A percentile compares a stretch with the other conserved stretches of the same genome.
These are phyloP conservation scores for Cytospora chrysosperma DNA, from an alignment of 2,329 filamentous ascomycete genomes.

Conservation along the genomic window DNA sequence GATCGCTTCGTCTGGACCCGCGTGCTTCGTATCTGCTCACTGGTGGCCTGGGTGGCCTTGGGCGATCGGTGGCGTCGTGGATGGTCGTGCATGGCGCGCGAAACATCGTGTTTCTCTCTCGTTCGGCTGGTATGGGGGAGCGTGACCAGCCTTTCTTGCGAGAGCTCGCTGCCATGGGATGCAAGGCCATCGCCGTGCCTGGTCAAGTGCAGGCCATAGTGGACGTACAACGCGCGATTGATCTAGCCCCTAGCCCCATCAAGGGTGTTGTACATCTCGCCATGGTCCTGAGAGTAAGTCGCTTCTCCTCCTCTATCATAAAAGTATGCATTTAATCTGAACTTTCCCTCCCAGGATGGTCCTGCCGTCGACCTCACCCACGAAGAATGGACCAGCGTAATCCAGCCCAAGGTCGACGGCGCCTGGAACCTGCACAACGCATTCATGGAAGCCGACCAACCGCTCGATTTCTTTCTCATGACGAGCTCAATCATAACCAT, in stretches of 20 bases:
- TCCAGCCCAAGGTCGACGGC: constrained; percentile 22
- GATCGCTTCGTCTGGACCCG: background rate
- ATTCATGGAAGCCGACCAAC: constrained; percentile 29
- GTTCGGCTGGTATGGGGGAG: background rate
- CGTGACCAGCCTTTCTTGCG: background rate
- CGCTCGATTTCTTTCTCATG: constrained; percentile 6
- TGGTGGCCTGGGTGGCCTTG: constrained; percentile 5
- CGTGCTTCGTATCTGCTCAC: background rate
- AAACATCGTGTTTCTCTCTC: background rate
- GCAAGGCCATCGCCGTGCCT: background rate
- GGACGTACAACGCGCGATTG: background rate
- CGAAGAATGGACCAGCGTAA: constrained; percentile 32
- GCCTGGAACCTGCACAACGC: constrained; percentile 23
- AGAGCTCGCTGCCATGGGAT: background rate
- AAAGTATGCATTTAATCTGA: no score
- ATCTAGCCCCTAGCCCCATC: background rate
- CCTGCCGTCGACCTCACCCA: constrained; percentile 28
- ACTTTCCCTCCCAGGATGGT: background rate
- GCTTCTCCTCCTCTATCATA: no score
- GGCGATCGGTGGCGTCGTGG: background rate
- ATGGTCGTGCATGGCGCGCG: background rate
- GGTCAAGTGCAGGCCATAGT: background rate
- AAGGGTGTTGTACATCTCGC: constrained; percentile 5
- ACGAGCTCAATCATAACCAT: constrained; percentile 6
- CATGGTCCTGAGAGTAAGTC: constrained; percentile 10